A percentile compares a stretch with the other conserved stretches of the same genome.
Evolutionary conservation across 768 basidiomycete genomes (phyloP).

Genomic region (Auricularia sp.): DNA sequence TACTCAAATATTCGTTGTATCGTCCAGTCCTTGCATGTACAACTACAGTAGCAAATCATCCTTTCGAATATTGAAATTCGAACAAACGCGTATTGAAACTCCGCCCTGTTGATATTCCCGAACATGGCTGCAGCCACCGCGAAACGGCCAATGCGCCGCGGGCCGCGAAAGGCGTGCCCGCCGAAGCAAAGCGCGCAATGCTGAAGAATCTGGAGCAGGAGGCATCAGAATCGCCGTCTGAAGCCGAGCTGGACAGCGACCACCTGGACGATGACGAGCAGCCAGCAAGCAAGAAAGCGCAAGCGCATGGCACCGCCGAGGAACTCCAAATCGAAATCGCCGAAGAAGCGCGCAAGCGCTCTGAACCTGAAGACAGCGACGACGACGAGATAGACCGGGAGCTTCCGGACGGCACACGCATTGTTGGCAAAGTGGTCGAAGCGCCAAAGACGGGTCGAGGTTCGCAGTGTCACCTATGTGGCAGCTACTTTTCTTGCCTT

Average conservation of each 20-base stretch:
- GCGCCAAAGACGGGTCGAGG: slow-evolving; percentile 80
- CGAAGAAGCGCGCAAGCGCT: slow-evolving; percentile 12
- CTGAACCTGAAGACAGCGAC: slow-evolving; percentile 22
- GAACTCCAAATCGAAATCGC: slow-evolving; percentile 15
- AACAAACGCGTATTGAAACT: neutral
- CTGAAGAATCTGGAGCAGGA: neutral
- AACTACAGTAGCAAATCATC: neutral
- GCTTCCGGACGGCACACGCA: slow-evolving; percentile 53
- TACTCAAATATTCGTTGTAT: too few species aligned
- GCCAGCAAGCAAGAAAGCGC: slow-evolving; percentile 18
- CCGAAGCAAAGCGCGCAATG: neutral
- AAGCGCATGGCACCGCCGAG: slow-evolving; percentile 14
- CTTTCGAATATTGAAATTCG: neutral
- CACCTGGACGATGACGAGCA: slow-evolving; percentile 23
- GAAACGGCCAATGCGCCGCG: neutral
- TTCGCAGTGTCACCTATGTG: slow-evolving; percentile 20
- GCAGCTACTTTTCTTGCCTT: too few species aligned
- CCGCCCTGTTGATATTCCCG: neutral
- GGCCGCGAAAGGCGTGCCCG: neutral
- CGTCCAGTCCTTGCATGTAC: neutral
- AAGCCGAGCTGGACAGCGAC: slow-evolving; percentile 24
- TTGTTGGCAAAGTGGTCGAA: slow-evolving; percentile 68
- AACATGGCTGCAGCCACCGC: neutral
- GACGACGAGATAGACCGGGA: slow-evolving; percentile 29
- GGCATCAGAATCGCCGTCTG: neutral